Evolutionary conservation across 768 basidiomycete species (phyloP), one percentile per base, ranked within the genome.

Genomic region (Suillus subluteus): DNA sequence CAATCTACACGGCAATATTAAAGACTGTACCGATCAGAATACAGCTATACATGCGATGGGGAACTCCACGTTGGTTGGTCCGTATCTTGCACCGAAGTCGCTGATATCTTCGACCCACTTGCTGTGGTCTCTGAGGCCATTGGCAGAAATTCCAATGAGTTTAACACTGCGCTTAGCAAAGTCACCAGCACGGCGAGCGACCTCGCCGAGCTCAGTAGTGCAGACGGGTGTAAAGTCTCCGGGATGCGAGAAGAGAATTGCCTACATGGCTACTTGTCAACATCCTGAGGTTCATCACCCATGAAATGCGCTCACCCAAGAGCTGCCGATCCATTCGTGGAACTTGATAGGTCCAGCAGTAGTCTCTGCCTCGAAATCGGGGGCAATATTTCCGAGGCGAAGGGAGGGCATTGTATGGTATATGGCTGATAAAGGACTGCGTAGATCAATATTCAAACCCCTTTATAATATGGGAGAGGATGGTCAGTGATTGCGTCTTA

Each of bases 131-230:
- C 88, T 80, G 69, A 99, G 87, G 73, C 84, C 86, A 79, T 99
- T 99, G 75, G 96, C 96, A 52, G 93, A 95, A 67, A 99, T 88
- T 48, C 95, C 95, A 69, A 96, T 95, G 68, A 97, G 85, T 82
- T 99, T 98, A 74, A 98, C 95, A 70, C 88, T 87, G 68, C 98
- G 91, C 75, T 90, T 88, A 61, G 81, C 83, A 76, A 98, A 99
- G 78, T 98, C 96, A 18, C 82, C 82, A 15, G 88, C 85, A 67
- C 94, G 92, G 69, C 94, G 90, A 61, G 98, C 91, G 54, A 98
- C 96, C 77, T 98, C 97, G 62, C 94, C 96, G 44, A 99, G 91
- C 82, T 99, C 98, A 64, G 98, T 99, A 58, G 98, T 96, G 86
- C 94, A 96, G 62, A 96, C 91, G 59, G 92, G 92, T n/a, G 92